Conservation (phyloP, 768 basidiomycete genomes). For the Tremella fuciformis region DNA sequence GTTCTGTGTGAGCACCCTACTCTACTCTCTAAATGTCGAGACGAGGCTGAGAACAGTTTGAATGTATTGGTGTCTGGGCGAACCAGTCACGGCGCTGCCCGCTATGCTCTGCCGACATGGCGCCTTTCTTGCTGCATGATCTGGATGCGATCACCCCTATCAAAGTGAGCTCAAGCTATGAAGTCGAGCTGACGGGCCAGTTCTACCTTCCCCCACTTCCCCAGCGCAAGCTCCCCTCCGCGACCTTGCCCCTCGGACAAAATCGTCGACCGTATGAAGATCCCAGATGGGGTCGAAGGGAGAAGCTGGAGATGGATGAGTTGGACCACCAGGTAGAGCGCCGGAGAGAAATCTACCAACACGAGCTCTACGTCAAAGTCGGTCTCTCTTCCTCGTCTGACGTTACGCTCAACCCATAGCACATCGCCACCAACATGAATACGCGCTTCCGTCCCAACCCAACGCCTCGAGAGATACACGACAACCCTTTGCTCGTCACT, state of each 20-base stretch:
- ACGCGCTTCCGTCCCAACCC: slow-evolving; percentile 88
- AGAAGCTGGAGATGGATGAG: slow-evolving; percentile 61
- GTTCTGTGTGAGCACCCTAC: slow-evolving; percentile 60
- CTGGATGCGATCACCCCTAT: slow-evolving; percentile 37
- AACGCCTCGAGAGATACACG: slow-evolving; percentile 76
- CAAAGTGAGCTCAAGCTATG: slow-evolving; percentile 33
- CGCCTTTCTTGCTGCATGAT: slow-evolving; percentile 46
- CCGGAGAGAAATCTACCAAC: slow-evolving; percentile 75
- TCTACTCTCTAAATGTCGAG: background rate
- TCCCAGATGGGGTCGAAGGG: slow-evolving; percentile 45
- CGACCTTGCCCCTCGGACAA: slow-evolving; percentile 24
- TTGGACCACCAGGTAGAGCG: slow-evolving; percentile 71
- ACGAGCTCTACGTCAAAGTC: slow-evolving; percentile 81
- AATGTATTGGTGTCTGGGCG: slow-evolving; percentile 82
- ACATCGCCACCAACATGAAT: slow-evolving; percentile 80
- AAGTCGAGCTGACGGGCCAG: slow-evolving; percentile 44
- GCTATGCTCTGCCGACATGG: slow-evolving; percentile 43
- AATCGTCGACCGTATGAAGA: slow-evolving; percentile 14
- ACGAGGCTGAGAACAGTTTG: slow-evolving; percentile 56
- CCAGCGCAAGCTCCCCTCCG: slow-evolving; percentile 19
- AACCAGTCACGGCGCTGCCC: slow-evolving; percentile 50
- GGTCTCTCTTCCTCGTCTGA: slow-evolving; percentile 23
- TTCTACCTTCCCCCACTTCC: slow-evolving; percentile 67
- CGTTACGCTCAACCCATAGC: slow-evolving; percentile 57
- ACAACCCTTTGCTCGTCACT: slow-evolving; percentile 63